Percentiles rank a stretch among this genome's conserved stretches.
These are phyloP conservation scores for Cylindrotheca fusiformis DNA, from an alignment of 108 stramenopile genomes.

Conservation along the genomic window DNA sequence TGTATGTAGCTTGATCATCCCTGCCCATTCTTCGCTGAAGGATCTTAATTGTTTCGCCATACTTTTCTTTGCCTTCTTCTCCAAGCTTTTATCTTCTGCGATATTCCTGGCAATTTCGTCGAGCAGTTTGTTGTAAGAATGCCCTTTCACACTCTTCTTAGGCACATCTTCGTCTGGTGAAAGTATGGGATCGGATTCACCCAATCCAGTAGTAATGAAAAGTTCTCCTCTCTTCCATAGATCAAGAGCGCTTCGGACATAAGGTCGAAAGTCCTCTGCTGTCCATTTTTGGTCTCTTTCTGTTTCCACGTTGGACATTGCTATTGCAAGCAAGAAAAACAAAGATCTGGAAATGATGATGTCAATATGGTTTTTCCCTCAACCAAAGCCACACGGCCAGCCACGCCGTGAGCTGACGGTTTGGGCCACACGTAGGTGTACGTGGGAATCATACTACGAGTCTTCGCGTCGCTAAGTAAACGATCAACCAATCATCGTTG, in stretches of 20 bases:
- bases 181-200: slow-evolving; percentile 9
- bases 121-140: slow-evolving; percentile 13
- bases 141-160: slow-evolving; percentile 2
- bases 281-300: not conserved
- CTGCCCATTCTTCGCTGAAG: slow-evolving; percentile 4
- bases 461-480: too few species aligned
- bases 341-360: not conserved
- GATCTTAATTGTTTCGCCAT: not conserved
- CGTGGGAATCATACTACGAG: too few species aligned
- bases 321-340: too few species aligned
- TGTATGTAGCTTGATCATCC: not conserved
- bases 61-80: slow-evolving; percentile 1
- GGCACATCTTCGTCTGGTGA: slow-evolving; percentile 5
- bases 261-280: not conserved
- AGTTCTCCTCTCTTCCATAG: slow-evolving; percentile 10
- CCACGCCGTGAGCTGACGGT: too few species aligned
- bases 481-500: too few species aligned
- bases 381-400: too few species aligned
- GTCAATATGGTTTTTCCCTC: not conserved
- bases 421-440: too few species aligned
- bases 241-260: slow-evolving; percentile 5
- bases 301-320: not conserved
- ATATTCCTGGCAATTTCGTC: not conserved
- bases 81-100: not conserved
- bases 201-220: slow-evolving; percentile 1